These are phyloP conservation scores for Flaveria sonorensis DNA, from an alignment of 129 eudicot genomes.

Conservation along the genomic window DNA sequence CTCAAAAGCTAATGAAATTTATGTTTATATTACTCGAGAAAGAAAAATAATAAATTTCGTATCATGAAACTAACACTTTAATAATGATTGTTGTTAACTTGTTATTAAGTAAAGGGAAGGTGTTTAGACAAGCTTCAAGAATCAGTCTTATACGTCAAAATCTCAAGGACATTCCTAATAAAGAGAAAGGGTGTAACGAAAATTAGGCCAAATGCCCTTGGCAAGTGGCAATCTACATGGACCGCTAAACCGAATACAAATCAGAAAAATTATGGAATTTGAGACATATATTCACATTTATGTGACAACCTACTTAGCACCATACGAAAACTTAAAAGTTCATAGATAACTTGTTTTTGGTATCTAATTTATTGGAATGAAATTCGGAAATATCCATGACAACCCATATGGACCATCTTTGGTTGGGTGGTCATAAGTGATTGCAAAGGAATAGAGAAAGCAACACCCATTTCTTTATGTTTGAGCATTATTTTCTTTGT, in stretches of 20 bases:
- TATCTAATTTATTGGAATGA: conserved; percentile 16
- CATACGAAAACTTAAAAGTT: not conserved
- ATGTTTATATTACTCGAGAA: not conserved
- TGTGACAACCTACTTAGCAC: not conserved
- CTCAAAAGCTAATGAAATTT: too few species aligned
- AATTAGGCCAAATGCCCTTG: conserved; percentile 30
- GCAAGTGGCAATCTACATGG: conserved; percentile 7
- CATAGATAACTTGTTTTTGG: not conserved
- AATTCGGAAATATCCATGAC: conserved; percentile 31
- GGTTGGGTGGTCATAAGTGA: conserved; percentile 48
- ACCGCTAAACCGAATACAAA: conserved; percentile 21
- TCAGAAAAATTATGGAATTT: not conserved
- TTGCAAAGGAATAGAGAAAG: conserved; percentile 39
- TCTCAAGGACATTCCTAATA: conserved; percentile 1
- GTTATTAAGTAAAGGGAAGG: not conserved
- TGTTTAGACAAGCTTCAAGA: not conserved
- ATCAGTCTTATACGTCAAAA: not conserved
- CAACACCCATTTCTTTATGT: conserved; percentile 35
- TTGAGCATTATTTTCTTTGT: conserved; percentile 34
- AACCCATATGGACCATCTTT: conserved; percentile 46
- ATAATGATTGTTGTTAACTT: not conserved
- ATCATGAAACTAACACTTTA: not conserved
- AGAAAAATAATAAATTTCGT: not conserved
- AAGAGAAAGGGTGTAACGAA: conserved; percentile 8
- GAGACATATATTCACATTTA: not conserved